Conservation (phyloP, 2,329 filamentous ascomycete species). For the Akanthomyces dipterigenus region DNA sequence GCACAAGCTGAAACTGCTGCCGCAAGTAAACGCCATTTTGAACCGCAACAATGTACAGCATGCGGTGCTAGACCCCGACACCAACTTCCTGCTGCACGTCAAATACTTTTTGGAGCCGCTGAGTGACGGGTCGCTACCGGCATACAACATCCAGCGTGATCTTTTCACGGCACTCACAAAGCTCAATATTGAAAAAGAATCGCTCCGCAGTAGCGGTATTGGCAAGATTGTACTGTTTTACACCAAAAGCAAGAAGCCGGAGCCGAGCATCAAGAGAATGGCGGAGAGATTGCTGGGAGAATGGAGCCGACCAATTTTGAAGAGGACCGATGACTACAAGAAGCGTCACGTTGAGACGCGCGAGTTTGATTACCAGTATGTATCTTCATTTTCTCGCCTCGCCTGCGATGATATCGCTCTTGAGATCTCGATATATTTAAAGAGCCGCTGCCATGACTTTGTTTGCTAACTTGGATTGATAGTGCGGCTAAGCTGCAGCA, state of each 20-base stretch:
- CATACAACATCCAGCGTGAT: conserved; percentile 96
- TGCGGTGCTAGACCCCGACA: conserved; percentile 86
- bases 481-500: conserved; percentile 50
- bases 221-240: conserved; percentile 97
- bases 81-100: conserved; percentile 88
- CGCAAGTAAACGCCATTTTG: conserved; percentile 79
- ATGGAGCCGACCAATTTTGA: conserved; percentile 91
- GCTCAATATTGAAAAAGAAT: conserved; percentile 85
- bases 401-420: too few relatives aligned
- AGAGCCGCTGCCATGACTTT: not conserved
- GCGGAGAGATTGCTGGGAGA: conserved; percentile 89
- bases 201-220: conserved; percentile 82
- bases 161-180: conserved; percentile 74
- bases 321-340: conserved; percentile 90
- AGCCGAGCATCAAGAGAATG: conserved; percentile 83
- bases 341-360: conserved; percentile 64
- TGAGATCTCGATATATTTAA: too few relatives aligned
- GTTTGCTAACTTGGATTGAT: not conserved
- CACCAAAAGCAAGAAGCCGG: conserved; percentile 86
- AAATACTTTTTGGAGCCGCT: conserved; percentile 96
- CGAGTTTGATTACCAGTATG: conserved; percentile 58
- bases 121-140: conserved; percentile 86
- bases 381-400: conserved; percentile 15
- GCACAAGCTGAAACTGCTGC: conserved; percentile 89
- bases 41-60: conserved; percentile 84